Evolutionary conservation across 164 flowering plant species (phyloP).

Genomic region (Warburgia ugandensis): DNA sequence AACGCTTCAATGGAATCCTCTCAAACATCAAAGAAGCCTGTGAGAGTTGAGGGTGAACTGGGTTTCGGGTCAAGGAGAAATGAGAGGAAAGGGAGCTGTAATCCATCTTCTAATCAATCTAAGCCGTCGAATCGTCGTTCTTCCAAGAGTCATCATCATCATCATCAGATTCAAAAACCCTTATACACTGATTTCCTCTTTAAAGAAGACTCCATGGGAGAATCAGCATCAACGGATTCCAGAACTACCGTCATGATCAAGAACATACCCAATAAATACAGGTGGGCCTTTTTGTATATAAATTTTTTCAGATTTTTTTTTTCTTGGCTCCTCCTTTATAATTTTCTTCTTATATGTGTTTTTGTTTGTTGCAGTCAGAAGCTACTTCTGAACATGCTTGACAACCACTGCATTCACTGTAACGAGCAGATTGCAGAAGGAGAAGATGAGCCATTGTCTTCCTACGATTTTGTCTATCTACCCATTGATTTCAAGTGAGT

Average conservation of each 20-base stretch:
- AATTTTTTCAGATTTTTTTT: background rate
- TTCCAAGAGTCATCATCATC: conserved; percentile 21
- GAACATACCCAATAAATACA: conserved; percentile 98
- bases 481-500: conserved; percentile 90
- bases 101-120: background rate
- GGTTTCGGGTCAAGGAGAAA: background rate
- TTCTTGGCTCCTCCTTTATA: background rate
- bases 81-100: background rate
- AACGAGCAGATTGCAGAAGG: conserved; percentile 59
- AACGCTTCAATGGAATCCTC: too few species aligned
- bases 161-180: conserved; percentile 21
- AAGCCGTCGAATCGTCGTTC: conserved; percentile 8
- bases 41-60: background rate
- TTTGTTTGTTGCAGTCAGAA: conserved; percentile 53
- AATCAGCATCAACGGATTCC: conserved; percentile 34
- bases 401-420: conserved; percentile 90
- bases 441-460: conserved; percentile 57
- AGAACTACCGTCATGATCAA: conserved; percentile 98
- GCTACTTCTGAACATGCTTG: conserved; percentile 81
- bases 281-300: conserved; percentile 32
- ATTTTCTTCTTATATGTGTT: background rate
- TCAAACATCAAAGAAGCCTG: background rate
- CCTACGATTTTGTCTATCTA: conserved; percentile 88
- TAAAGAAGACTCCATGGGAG: conserved; percentile 28
- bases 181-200: conserved; percentile 36